phyloP scores from a whole-genome alignment of 148 eudicot species.

The Spergularia bocconei region DNA sequence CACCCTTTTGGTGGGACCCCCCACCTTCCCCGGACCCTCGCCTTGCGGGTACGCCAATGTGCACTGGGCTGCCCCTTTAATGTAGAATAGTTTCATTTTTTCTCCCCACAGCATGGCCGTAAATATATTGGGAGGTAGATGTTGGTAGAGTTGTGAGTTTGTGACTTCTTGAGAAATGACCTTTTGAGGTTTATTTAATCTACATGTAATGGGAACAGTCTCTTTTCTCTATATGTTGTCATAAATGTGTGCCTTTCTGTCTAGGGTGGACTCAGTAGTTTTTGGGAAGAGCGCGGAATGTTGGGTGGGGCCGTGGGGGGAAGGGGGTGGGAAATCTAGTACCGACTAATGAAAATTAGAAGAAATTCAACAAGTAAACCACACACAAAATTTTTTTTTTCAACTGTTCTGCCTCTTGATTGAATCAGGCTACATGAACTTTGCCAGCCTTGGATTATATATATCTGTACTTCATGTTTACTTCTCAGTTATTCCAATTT shows the following conservation, averaged over 20 bases:
- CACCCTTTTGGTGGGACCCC: no score
- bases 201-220: not conserved
- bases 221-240: not conserved
- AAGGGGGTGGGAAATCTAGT: no score
- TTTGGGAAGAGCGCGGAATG: not conserved
- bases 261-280: not conserved
- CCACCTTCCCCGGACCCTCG: no score
- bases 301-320: no score
- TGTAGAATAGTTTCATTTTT: no score
- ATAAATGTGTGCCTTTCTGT: not conserved
- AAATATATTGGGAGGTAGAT: not conserved
- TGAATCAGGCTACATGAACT: not conserved
- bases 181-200: not conserved
- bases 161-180: not conserved
- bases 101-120: not conserved
- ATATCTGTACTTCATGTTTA: not conserved
- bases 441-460: not conserved
- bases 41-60: no score
- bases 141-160: not conserved
- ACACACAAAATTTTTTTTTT: not conserved
- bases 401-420: not conserved
- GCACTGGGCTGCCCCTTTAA: no score
- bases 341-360: no score
- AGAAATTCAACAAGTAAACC: no score
- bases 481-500: not conserved